Evolutionary conservation across 805 yeast species (phyloP), one percentile per base, ranked within the genome.

Genomic region (Sugiyamaella valdiviana): DNA sequence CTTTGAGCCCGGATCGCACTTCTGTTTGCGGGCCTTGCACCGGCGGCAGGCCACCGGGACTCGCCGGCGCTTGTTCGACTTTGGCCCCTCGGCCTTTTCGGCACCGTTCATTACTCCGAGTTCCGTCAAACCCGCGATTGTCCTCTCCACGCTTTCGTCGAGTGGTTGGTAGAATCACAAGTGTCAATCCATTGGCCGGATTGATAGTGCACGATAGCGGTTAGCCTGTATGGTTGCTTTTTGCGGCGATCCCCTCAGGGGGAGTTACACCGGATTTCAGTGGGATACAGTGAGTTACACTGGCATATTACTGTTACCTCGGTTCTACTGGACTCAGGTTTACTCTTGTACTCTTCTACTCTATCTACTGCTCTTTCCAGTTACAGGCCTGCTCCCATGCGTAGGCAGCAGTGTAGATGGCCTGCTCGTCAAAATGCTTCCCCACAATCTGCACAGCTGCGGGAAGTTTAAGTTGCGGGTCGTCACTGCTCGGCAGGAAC

Each of bases 401-500:
- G 52, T 56, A 64, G 5, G 72, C 72, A 19, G 64, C 70, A 29
- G 61, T 56, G 48, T 63, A 66, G 7, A 68, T 51, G 1, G 59
- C 56, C 17, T 50, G 36, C 48, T 68, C 72, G 46, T 62, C 69
- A 45, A 58, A 68, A 49, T 63, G 60, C 50, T 57, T 62, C 15
- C 68, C 70, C 21, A 68, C 57, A 1, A 68, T 55, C 51, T 68
- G 72, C 48, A 68, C 48, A 16, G 70, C 69, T 14, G 65, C 67
- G 12, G 73, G 73, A 39, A 68, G 60, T 40, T 59, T 64, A 45
- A 55, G 50, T 10, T 59, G 60, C n/a, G 63, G 62, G 23, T 63
- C 64, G 37, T 66, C 70, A 5, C 50, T 17, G 6, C 63, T 55
- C 10, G 64, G 60, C 43, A 68, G 52, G 49, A 63, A 55, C 3